Evolutionary conservation across 805 yeast species (phyloP).

Genomic region (Lachancea fermentati): DNA sequence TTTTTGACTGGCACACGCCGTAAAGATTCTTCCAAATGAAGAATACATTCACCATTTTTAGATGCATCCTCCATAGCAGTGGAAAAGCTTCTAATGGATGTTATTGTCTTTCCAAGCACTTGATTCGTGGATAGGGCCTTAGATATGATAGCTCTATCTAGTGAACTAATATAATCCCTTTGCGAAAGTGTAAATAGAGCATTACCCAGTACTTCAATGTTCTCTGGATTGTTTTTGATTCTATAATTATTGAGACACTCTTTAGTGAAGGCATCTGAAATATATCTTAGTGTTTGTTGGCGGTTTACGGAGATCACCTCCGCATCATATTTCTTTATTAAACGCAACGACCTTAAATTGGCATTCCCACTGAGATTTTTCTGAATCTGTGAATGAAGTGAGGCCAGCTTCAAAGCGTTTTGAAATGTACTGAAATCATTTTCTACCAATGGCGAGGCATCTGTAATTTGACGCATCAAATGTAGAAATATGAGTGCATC

Average conservation of each 20-base stretch:
- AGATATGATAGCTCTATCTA: conserved; percentile 22
- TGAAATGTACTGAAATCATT: conserved; percentile 7
- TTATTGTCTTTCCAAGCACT: conserved; percentile 23
- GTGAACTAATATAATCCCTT: conserved; percentile 18
- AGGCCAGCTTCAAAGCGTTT: conserved; percentile 18
- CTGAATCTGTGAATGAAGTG: conserved; percentile 25
- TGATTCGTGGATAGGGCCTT: conserved; percentile 18
- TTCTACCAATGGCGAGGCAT: background rate
- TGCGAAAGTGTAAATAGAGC: conserved; percentile 22
- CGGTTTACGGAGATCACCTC: conserved; percentile 17
- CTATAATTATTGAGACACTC: conserved; percentile 12
- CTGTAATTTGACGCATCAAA: conserved; percentile 19
- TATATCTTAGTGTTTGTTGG: conserved; percentile 17
- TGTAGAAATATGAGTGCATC: conserved; percentile 27
- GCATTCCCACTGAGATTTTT: conserved; percentile 22
- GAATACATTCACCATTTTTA: conserved; percentile 13
- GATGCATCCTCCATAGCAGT: conserved; percentile 19
- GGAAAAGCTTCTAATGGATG: conserved; percentile 26
- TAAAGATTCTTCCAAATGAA: conserved; percentile 17
- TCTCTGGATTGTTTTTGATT: conserved; percentile 8
- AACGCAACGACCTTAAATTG: conserved; percentile 22
- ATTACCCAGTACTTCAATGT: conserved; percentile 10
- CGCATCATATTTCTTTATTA: conserved; percentile 22
- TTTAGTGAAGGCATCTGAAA: conserved; percentile 15
- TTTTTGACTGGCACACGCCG: conserved; percentile 12